Evolutionary conservation across 176 grass and related monocot species (phyloP).

Genomic region (Oryza coarctata): DNA sequence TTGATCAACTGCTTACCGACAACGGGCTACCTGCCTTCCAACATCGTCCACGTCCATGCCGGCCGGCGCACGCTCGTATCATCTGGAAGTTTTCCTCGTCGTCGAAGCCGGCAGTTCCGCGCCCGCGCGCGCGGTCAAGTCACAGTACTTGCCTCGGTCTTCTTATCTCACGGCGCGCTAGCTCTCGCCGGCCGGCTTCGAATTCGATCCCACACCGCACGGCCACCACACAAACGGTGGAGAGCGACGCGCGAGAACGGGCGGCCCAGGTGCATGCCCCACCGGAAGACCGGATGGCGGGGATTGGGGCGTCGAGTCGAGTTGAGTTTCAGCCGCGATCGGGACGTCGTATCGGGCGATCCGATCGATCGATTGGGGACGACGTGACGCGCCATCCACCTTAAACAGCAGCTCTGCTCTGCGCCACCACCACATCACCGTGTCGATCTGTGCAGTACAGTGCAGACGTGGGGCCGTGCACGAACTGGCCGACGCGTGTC

Average conservation of each 20-base stretch:
- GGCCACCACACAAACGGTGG: not conserved
- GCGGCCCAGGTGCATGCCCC: too few relatives aligned
- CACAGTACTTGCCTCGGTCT: too few relatives aligned
- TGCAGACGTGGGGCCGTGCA: not conserved
- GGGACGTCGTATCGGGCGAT: not conserved
- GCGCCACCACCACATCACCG: not conserved
- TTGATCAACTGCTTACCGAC: not conserved
- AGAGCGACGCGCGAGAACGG: not conserved
- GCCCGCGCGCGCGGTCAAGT: not conserved
- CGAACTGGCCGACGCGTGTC: not conserved
- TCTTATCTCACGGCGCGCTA: too few relatives aligned
- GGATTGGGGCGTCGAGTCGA: too few relatives aligned
- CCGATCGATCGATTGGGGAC: not conserved
- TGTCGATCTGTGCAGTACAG: not conserved
- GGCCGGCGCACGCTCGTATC: not conserved
- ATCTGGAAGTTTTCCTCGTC: slow-evolving; percentile 12
- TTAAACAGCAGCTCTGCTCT: not conserved
- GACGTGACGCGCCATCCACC: slow-evolving; percentile 28
- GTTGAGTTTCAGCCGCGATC: too few relatives aligned
- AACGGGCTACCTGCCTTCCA: not conserved
- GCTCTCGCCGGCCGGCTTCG: too few relatives aligned
- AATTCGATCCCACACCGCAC: too few relatives aligned
- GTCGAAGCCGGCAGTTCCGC: not conserved
- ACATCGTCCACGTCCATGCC: not conserved
- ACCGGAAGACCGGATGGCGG: too few relatives aligned